Evolutionary conservation across 164 flowering plant genomes (phyloP), one percentile per base, ranked within the genome.

Genomic region (Dillenia suffruticosa): DNA sequence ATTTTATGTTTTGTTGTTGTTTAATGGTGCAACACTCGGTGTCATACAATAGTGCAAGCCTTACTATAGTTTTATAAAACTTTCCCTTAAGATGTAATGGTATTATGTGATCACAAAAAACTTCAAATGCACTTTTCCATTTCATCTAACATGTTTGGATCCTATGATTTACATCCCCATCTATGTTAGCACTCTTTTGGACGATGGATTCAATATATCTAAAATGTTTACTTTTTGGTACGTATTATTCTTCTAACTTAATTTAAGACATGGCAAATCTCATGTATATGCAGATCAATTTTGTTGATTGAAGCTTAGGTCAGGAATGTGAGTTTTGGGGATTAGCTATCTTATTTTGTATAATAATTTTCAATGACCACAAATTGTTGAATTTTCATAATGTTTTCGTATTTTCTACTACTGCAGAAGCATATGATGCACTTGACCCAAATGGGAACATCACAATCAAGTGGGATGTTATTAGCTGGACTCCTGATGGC

Each of bases 401-500:
- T 54, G 45, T 16, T 12, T 12, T 51, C 10, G 61, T 54, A 3
- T 43, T 63, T 7, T 12, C 48, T 62, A 13, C 49, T 62, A 57
- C 19, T 66, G 73, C 82, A 85, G 93, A 85, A 64, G 96, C 92
- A 8, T 87, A 82, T 67, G 92, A 84, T 70, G 62, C 90, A 9
- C 82, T 85, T 66, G 90, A 87, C 76, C 93, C 93, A 12, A 80
- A 61, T 68, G 93, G 89, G 50, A 84, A 87, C 56, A 81, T 87
- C 76, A 87, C 90, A 49, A 84, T 87, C 70, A 87, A 84, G 70
- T 87, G 93, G 93, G 93, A 87, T 60, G 51, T 87, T 43, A 80
- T 80, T 52, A 69, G 68, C 54, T 88, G 91, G 95, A 84, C 85
- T 40, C 84, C 90, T 0, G 96, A 89, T 81, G 96, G 96, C 64